Evolutionary conservation across 306 rosid genomes (phyloP), one percentile per base, ranked within the genome.

Genomic region (Mucuna pruriens): DNA sequence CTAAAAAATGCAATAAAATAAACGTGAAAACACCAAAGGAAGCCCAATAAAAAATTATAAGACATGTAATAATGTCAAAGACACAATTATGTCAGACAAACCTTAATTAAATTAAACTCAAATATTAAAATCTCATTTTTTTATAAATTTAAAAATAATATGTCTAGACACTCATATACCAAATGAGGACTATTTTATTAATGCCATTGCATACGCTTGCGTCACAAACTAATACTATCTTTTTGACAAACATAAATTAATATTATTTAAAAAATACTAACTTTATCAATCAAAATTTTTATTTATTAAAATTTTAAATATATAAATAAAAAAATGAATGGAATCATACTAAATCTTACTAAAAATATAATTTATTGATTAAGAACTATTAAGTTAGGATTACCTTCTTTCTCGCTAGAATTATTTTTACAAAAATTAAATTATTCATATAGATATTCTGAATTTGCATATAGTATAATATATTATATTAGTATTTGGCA

Each of bases 31-130:
- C 60, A 55, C 49, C 33, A 68, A 69, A 31, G 26, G 64, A 46
- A 82, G 22, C 79, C 66, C 13, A 9, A 13, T 60, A 61, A 61
- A 84, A 31, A 48, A 61, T 9, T 54, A 9, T 3, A 39, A 62
- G 78, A 81, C 48, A 62, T 76, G 71, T 63, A 80, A 70, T 80
- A 76, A 70, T 80, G 82, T 62, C 85, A 71, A 75, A 69, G 76
- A 70, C 82, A 80, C 51, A 80, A 80, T 76, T 76, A 80, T 66
- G 76, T 66, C 22, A 22, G 29, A 60, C 55, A 62, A 84, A 31
- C 9, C 70, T 17, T 76, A 48, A 48, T 17, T 70, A 49, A 60
- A 34, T 44, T 60, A 26, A 25, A 39, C 25, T 38, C 40, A 17
- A 69, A 33, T 23, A 55, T 75, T 82, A 75, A 65, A 82, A 65